Evolutionary conservation across 495 filamentous ascomycete species (phyloP).

Genomic region (Hyaloscypha hepaticicola): DNA sequence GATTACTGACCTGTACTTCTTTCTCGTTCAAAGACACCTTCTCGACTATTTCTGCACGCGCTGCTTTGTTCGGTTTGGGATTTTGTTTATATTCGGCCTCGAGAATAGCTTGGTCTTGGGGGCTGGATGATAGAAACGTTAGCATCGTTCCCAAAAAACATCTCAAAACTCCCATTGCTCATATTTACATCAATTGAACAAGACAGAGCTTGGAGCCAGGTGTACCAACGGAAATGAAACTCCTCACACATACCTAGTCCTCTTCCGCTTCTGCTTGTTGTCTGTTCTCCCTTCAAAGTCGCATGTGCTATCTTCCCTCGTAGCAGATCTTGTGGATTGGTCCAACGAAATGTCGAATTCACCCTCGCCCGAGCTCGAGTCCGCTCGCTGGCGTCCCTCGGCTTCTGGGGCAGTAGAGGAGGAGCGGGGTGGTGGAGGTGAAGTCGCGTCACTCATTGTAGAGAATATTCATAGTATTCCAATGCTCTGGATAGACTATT

Average conservation of each 20-base stretch:
- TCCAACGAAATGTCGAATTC: conserved; percentile 18
- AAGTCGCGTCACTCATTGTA: conserved; percentile 33
- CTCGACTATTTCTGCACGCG: conserved; percentile 77
- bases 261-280: conserved; percentile 48
- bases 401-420: conserved; percentile 17
- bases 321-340: neutral
- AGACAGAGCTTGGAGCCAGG: neutral
- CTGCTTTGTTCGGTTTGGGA: conserved; percentile 88
- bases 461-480: conserved; percentile 29
- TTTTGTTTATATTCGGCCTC: conserved; percentile 84
- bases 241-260: conserved; percentile 46
- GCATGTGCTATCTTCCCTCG: conserved; percentile 18
- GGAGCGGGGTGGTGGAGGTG: conserved; percentile 31
- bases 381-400: conserved; percentile 7
- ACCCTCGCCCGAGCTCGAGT: conserved; percentile 18
- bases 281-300: conserved; percentile 19
- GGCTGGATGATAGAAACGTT: conserved; percentile 46
- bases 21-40: conserved; percentile 92
- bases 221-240: neutral
- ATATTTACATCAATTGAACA: neutral
- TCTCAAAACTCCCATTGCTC: neutral
- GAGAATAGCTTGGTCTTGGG: conserved; percentile 86
- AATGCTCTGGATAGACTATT: conserved; percentile 7
- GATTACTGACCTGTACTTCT: conserved; percentile 83
- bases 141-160: conserved; percentile 5